Conservation (phyloP, 192 early-diverging fungal genomes). For the Rhizophlyctis rosea region DNA sequence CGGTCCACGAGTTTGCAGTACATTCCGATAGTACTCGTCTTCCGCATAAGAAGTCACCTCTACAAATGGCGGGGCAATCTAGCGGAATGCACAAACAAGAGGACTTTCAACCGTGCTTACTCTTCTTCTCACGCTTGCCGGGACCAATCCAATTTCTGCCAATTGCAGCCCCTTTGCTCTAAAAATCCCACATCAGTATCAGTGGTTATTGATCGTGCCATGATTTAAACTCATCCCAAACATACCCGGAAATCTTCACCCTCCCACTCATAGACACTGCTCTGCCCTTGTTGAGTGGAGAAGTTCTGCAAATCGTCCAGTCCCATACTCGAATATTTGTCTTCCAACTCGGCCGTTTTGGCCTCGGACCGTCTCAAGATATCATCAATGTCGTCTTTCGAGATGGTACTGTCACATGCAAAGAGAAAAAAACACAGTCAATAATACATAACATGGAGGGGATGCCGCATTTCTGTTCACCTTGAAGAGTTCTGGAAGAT, state of each 20-base stretch:
- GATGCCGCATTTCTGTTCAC: slow-evolving; percentile 14
- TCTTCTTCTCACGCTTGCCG: slow-evolving; percentile 88
- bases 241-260: slow-evolving; percentile 84
- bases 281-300: slow-evolving; percentile 60
- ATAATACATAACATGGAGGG: not conserved
- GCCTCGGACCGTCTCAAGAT: slow-evolving; percentile 78
- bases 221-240: not conserved
- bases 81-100: not conserved
- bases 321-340: slow-evolving; percentile 85
- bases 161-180: not conserved
- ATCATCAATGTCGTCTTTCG: slow-evolving; percentile 82
- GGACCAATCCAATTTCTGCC: slow-evolving; percentile 90
- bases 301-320: slow-evolving; percentile 94
- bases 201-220: not conserved
- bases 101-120: slow-evolving; percentile 22
- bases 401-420: slow-evolving; percentile 48
- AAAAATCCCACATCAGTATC: no score
- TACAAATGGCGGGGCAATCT: no score
- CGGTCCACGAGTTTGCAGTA: slow-evolving; percentile 17
- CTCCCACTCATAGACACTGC: slow-evolving; percentile 89
- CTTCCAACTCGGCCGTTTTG: slow-evolving; percentile 83
- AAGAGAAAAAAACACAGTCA: not conserved
- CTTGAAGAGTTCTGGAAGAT: slow-evolving; percentile 69
- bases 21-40: slow-evolving; percentile 15
- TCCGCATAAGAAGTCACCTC: slow-evolving; percentile 18